A percentile compares a stretch with the other conserved stretches of the same genome.
Evolutionary conservation across 495 filamentous ascomycete species (phyloP).

Genomic region (Neurospora discreta): DNA sequence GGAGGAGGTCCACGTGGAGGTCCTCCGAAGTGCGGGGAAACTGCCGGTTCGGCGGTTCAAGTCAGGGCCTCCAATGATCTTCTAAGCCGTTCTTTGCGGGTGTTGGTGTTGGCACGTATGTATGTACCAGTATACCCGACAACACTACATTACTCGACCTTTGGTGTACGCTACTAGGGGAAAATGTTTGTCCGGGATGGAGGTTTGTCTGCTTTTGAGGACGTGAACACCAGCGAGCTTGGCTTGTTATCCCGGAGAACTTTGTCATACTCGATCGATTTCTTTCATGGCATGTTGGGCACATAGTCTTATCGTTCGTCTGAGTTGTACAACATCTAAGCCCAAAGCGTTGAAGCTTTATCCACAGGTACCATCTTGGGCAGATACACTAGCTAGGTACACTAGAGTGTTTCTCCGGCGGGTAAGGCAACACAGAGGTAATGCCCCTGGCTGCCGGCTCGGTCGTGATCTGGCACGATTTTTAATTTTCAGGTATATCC

Average conservation of each 20-base stretch:
- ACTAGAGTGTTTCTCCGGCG: neutral
- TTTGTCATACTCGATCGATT: neutral
- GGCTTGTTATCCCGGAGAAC: neutral
- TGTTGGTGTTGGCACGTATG: neutral
- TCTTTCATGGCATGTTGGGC: neutral
- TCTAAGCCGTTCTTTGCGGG: neutral
- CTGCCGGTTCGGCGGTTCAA: neutral
- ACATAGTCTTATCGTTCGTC: neutral
- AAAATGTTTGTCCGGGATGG: neutral
- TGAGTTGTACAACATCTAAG: no score
- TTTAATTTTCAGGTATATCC: neutral
- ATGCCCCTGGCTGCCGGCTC: neutral
- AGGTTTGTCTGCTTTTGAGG: neutral
- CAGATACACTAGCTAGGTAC: neutral
- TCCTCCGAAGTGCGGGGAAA: neutral
- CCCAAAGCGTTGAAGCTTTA: neutral
- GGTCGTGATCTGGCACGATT: no score
- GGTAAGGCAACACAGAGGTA: neutral
- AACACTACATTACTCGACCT: neutral
- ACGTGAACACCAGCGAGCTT: neutral
- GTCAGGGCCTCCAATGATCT: neutral
- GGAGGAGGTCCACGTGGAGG: neutral
- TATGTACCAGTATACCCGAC: no score
- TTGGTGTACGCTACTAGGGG: neutral
- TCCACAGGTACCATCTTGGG: neutral